Evolutionary conservation across 1,284 basidiomycete species (phyloP).

Genomic region (Ustilago sp.): DNA sequence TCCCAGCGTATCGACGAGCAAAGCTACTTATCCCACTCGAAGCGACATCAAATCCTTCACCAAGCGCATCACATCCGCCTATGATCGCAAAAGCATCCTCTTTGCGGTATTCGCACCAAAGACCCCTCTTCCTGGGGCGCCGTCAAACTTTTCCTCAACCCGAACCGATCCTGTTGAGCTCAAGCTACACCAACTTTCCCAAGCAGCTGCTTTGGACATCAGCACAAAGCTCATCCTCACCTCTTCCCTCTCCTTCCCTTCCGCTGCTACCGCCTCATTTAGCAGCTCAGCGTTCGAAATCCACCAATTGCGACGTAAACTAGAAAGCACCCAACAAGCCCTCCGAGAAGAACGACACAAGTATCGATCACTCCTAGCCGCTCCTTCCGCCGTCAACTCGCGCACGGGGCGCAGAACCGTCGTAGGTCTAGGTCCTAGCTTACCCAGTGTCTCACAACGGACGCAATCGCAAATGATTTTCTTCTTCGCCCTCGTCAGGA

Average conservation of each 20-base stretch:
- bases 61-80: constrained; percentile 11
- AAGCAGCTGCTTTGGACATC: background rate
- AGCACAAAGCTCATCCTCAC: constrained; percentile 19
- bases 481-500: constrained; percentile 11
- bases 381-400: constrained; percentile 12
- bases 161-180: constrained; percentile 12
- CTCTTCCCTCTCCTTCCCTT: background rate
- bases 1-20: background rate
- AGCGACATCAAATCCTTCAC: constrained; percentile 1
- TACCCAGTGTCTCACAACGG: constrained; percentile 7
- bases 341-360: constrained; percentile 46
- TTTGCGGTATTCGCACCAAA: constrained; percentile 7
- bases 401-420: constrained; percentile 22
- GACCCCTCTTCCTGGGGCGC: background rate
- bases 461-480: background rate
- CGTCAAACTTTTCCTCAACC: constrained; percentile 29
- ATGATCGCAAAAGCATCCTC: constrained; percentile 18
- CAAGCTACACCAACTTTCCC: constrained; percentile 9
- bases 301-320: constrained; percentile 16
- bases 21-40: background rate
- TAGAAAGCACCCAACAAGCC: constrained; percentile 34
- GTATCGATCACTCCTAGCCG: constrained; percentile 49
- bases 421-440: constrained; percentile 15
- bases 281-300: constrained; percentile 6
- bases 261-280: background rate